Percentiles rank a stretch among this genome's conserved stretches.
Evolutionary conservation across 305 asterid genomes (phyloP).

Genomic region (Fraxinus nigra): DNA sequence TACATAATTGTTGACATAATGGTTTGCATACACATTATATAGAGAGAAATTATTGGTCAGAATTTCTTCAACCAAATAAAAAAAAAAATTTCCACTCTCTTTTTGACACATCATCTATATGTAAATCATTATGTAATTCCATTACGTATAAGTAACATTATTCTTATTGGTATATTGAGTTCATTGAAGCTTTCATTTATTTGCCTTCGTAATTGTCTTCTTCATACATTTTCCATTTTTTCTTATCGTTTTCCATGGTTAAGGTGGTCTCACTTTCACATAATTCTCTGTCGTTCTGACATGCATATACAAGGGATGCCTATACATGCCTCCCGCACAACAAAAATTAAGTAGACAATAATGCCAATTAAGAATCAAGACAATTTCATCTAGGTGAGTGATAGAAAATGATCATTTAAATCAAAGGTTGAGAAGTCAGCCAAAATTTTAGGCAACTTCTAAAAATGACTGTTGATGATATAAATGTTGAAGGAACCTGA

Average conservation of each 20-base stretch:
- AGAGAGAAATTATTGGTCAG: no score
- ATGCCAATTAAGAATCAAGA: background rate
- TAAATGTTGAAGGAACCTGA: background rate
- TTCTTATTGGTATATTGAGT: conserved; percentile 2
- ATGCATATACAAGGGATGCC: background rate
- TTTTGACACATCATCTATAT: no score
- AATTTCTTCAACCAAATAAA: no score
- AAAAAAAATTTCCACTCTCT: no score
- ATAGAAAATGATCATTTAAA: background rate
- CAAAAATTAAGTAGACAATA: background rate
- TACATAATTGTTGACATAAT: no score
- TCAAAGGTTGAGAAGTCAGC: background rate
- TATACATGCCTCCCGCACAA: background rate
- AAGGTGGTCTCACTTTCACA: background rate
- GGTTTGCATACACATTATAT: no score
- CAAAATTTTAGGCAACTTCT: background rate
- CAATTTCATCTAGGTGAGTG: background rate
- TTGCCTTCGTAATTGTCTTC: background rate
- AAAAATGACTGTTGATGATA: background rate
- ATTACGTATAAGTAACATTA: no score
- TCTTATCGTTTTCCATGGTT: background rate
- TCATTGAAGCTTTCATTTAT: background rate
- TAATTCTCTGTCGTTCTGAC: background rate
- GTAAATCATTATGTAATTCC: no score
- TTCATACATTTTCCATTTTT: background rate